Conservation (phyloP, 352 stramenopile genomes). For the Albugo laibachii region DNA sequence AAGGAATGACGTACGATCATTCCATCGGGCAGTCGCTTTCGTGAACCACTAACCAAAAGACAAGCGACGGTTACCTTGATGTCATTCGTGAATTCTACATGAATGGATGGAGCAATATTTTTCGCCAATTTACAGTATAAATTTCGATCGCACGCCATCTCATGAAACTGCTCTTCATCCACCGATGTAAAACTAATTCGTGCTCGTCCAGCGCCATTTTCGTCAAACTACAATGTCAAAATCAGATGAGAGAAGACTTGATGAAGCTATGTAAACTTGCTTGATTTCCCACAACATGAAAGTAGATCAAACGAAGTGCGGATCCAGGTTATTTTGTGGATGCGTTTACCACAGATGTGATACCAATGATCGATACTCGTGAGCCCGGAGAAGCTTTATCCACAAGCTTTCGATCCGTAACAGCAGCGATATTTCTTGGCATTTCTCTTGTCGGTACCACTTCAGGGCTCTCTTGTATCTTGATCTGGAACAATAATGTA, state of each 20-base stretch:
- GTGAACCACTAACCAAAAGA: slow-evolving; percentile 85
- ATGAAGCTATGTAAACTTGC: slow-evolving; percentile 12
- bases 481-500: slow-evolving; percentile 93
- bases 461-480: slow-evolving; percentile 92
- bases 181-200: slow-evolving; percentile 86
- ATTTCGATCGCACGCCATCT: slow-evolving; percentile 75
- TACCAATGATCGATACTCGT: slow-evolving; percentile 88
- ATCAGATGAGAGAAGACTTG: no score
- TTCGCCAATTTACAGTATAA: slow-evolving; percentile 86
- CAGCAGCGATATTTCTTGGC: slow-evolving; percentile 89
- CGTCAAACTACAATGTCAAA: slow-evolving; percentile 39
- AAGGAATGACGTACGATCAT: slow-evolving; percentile 58
- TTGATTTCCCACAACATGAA: slow-evolving; percentile 92
- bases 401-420: slow-evolving; percentile 89
- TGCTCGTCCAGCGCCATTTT: slow-evolving; percentile 78
- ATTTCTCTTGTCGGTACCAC: slow-evolving; percentile 97
- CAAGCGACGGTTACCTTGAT: slow-evolving; percentile 95
- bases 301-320: slow-evolving; percentile 84
- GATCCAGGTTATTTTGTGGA: slow-evolving; percentile 51
- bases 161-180: slow-evolving; percentile 95
- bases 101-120: slow-evolving; percentile 88
- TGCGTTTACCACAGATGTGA: slow-evolving; percentile 87
- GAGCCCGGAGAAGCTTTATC: slow-evolving; percentile 92
- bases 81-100: slow-evolving; percentile 91
- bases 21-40: slow-evolving; percentile 89